Percentiles rank a stretch among this genome's conserved stretches.
Evolutionary conservation across 768 basidiomycete species (phyloP).

Genomic region (Psilocybe cyanescens): DNA sequence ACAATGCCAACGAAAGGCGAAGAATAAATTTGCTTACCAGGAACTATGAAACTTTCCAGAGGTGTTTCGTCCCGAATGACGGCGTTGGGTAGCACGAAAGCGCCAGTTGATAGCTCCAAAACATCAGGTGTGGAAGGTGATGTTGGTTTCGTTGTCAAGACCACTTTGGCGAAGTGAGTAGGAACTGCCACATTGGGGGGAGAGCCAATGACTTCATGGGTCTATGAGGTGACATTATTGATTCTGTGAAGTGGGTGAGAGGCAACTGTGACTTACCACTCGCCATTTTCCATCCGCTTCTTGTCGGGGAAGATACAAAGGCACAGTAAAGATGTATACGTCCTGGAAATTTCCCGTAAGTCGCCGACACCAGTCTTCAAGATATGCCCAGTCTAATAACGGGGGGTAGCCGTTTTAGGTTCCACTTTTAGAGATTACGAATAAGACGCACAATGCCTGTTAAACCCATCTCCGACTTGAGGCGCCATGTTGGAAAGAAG

Average conservation of each 20-base stretch:
- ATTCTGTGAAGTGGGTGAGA: background rate
- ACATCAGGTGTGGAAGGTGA: conserved; percentile 74
- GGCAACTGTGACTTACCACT: conserved; percentile 62
- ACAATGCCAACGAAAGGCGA: background rate
- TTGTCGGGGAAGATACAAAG: conserved; percentile 89
- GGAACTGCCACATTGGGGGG: conserved; percentile 93
- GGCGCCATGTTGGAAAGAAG: conserved; percentile 95
- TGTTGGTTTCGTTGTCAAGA: conserved; percentile 75
- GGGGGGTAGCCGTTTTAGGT: background rate
- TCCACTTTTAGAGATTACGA: background rate
- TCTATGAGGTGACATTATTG: conserved; percentile 44
- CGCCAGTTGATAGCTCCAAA: conserved; percentile 83
- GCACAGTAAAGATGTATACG: conserved; percentile 97
- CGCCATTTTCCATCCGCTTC: conserved; percentile 94
- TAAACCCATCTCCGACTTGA: conserved; percentile 97
- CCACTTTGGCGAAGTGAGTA: conserved; percentile 97
- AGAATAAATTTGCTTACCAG: conserved; percentile 53
- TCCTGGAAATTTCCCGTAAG: conserved; percentile 89
- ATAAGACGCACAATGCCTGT: conserved; percentile 81
- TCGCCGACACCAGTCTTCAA: conserved; percentile 94
- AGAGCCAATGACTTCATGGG: conserved; percentile 92
- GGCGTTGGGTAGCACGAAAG: conserved; percentile 97
- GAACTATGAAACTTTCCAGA: conserved; percentile 79
- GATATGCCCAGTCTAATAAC: conserved; percentile 94
- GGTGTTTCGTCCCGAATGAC: conserved; percentile 84